These are phyloP conservation scores for Helianthus annuus DNA, from an alignment of 129 eudicot genomes.

Conservation along the genomic window DNA sequence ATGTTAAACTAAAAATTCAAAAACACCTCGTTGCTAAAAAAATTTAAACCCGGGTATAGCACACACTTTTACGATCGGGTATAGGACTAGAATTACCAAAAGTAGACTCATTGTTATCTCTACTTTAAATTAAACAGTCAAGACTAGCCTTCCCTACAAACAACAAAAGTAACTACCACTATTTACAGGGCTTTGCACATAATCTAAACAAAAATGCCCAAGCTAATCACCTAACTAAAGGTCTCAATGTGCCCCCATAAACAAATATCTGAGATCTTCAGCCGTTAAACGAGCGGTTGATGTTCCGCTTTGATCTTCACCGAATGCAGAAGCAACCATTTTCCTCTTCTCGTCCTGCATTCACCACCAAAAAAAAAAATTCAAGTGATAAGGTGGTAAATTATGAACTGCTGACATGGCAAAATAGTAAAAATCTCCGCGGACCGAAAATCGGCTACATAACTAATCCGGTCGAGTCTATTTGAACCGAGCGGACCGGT, in stretches of 20 bases:
- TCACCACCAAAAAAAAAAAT: not conserved
- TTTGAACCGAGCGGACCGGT: no score
- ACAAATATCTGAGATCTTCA: slow-evolving; percentile 72
- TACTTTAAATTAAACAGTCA: not conserved
- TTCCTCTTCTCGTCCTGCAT: slow-evolving; percentile 91
- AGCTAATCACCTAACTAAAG: slow-evolving; percentile 13
- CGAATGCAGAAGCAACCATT: slow-evolving; percentile 95
- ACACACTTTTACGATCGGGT: not conserved
- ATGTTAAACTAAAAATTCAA: no score
- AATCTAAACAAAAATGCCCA: slow-evolving; percentile 37
- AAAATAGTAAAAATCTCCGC: not conserved
- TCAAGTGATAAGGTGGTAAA: not conserved
- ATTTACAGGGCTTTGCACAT: slow-evolving; percentile 36
- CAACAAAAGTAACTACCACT: slow-evolving; percentile 15
- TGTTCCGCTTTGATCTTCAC: slow-evolving; percentile 80
- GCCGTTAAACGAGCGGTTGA: slow-evolving; percentile 58
- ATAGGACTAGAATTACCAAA: not conserved
- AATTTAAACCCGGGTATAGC: not conserved
- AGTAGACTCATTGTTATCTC: not conserved
- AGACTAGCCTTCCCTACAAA: slow-evolving; percentile 11
- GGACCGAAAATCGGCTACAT: no score
- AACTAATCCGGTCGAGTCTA: no score
- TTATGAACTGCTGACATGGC: not conserved
- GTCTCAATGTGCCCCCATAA: slow-evolving; percentile 41
- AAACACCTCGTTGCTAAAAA: no score